Conservation (phyloP, 2,329 filamentous ascomycete genomes). For the Colletotrichum lini region DNA sequence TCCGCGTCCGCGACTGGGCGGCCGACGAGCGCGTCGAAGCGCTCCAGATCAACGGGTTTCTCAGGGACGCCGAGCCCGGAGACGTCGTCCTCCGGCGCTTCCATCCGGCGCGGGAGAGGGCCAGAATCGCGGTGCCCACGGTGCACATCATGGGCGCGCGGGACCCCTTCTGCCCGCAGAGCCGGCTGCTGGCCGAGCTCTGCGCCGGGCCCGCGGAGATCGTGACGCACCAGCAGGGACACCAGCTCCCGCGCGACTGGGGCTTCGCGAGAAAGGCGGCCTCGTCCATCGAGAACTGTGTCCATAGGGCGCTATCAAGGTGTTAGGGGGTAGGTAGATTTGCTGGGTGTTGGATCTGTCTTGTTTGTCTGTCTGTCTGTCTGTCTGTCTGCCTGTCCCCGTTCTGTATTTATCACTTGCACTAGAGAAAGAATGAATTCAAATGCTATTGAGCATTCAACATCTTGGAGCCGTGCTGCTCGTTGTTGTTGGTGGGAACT, state of each 20-base stretch:
- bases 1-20: slow-evolving; percentile 4
- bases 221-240: neutral
- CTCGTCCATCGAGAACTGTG: neutral
- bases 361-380: no score
- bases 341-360: no score
- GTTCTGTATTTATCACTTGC: no score
- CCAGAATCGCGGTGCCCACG: neutral
- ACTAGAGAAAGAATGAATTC: no score
- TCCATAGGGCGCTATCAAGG: slow-evolving; percentile 9
- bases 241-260: slow-evolving; percentile 7
- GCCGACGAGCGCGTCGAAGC: slow-evolving; percentile 3
- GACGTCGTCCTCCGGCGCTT: no score
- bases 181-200: neutral
- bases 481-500: no score
- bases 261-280: slow-evolving; percentile 8
- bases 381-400: no score
- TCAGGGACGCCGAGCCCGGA: neutral
- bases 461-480: no score
- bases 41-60: neutral
- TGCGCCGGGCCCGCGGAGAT: slow-evolving; percentile 1
- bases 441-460: no score
- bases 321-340: neutral
- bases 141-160: slow-evolving; percentile 11
- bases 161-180: slow-evolving; percentile 12
- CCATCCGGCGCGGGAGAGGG: neutral